phyloP scores from a whole-genome alignment of 2,329 filamentous ascomycete species.

The Madurella mycetomatis region DNA sequence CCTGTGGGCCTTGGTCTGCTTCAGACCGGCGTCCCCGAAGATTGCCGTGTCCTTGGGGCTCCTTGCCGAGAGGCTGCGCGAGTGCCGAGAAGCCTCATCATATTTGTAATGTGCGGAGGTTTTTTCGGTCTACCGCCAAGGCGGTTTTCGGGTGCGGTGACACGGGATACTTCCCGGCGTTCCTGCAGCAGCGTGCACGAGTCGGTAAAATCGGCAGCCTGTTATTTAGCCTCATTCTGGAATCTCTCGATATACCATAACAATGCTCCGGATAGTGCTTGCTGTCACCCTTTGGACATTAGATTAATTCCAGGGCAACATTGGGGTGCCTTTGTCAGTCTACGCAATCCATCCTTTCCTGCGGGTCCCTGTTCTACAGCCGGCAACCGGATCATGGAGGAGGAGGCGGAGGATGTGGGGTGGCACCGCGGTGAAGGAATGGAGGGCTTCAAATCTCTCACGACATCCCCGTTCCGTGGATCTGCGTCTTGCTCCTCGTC shows the following conservation, averaged over 20 bases:
- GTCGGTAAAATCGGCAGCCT: conserved; percentile 26
- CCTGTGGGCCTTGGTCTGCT: not conserved
- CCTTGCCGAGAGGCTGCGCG: not conserved
- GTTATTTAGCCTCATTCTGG: conserved; percentile 26
- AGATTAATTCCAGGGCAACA: conserved; percentile 13
- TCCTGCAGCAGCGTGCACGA: conserved; percentile 16
- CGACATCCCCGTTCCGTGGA: not conserved
- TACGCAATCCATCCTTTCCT: conserved; percentile 5
- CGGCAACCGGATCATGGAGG: conserved; percentile 11
- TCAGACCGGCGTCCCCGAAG: not conserved
- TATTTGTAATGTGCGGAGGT: conserved; percentile 1
- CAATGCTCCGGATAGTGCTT: conserved; percentile 25
- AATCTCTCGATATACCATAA: conserved; percentile 9
- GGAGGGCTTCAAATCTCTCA: conserved; percentile 12
- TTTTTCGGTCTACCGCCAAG: conserved; percentile 22
- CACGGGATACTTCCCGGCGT: conserved; percentile 19
- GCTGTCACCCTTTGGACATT: conserved; percentile 10
- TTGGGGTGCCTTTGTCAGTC: not conserved
- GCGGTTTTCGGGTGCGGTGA: conserved; percentile 12
- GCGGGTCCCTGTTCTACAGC: conserved; percentile 18
- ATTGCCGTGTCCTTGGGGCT: not conserved
- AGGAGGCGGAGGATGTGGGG: not conserved
- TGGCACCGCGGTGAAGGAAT: not conserved
- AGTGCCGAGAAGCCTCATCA: conserved; percentile 17
- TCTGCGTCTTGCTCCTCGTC: conserved; percentile 7